A percentile compares a stretch with the other conserved stretches of the same genome.
Evolutionary conservation across 2,329 filamentous ascomycete species (phyloP).

Genomic region (Westerdykella sp.): DNA sequence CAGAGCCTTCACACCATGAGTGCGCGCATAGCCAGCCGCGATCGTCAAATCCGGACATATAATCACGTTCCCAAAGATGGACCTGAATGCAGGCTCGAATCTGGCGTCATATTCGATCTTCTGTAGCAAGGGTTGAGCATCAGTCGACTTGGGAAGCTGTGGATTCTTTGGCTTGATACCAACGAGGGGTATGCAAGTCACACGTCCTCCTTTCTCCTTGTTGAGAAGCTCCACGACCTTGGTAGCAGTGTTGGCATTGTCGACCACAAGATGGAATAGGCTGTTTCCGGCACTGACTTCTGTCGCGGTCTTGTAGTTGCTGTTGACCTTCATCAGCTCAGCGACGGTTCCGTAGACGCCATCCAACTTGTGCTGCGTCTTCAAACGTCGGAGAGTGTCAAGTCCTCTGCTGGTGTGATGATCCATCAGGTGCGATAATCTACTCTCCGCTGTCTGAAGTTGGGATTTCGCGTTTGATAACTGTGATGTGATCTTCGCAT

Average conservation of each 20-base stretch:
- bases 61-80: conserved; percentile 93
- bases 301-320: conserved; percentile 79
- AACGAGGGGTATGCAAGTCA: conserved; percentile 93
- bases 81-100: conserved; percentile 82
- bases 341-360: conserved; percentile 90
- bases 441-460: conserved; percentile 68
- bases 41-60: conserved; percentile 86
- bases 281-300: conserved; percentile 90
- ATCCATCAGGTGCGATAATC: conserved; percentile 80
- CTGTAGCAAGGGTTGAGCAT: conserved; percentile 79
- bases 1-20: conserved; percentile 85
- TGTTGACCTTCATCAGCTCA: conserved; percentile 81
- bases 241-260: conserved; percentile 82
- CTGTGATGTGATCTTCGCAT: conserved; percentile 76
- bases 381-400: conserved; percentile 77
- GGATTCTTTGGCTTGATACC: conserved; percentile 64
- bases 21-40: conserved; percentile 84
- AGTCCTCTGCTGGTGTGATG: conserved; percentile 79
- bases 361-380: conserved; percentile 68
- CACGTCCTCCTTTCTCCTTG: conserved; percentile 70
- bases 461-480: conserved; percentile 71
- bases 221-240: conserved; percentile 73
- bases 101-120: conserved; percentile 72
- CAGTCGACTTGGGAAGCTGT: conserved; percentile 77
- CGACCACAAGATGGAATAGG: conserved; percentile 93